Percentiles rank a stretch among this genome's conserved stretches.
phyloP scores from a whole-genome alignment of 1,284 basidiomycete genomes.

The Ceratobasidium sp. region DNA sequence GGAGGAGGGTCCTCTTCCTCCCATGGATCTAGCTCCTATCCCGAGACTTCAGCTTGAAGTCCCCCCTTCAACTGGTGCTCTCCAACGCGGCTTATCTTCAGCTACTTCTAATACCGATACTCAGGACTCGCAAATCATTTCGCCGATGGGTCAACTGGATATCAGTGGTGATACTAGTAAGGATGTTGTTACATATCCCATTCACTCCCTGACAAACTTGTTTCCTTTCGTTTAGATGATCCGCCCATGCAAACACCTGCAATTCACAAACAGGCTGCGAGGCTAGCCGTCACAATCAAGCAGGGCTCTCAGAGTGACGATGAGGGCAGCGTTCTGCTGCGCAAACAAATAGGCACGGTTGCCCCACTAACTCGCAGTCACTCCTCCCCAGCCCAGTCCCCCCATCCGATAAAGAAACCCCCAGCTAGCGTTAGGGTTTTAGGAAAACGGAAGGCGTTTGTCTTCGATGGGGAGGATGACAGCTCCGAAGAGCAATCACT shows the following conservation, averaged over 20 bases:
- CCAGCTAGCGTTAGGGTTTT: slow-evolving; percentile 10
- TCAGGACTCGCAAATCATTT: slow-evolving; percentile 10
- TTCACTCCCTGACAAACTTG: background rate
- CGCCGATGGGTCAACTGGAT: background rate
- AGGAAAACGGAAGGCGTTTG: slow-evolving; percentile 22
- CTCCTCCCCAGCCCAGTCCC: slow-evolving; percentile 40
- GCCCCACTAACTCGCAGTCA: slow-evolving; percentile 28
- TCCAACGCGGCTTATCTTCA: background rate
- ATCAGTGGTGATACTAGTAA: background rate
- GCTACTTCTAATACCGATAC: slow-evolving; percentile 29
- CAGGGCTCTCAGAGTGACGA: slow-evolving; percentile 28
- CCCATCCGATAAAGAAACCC: slow-evolving; percentile 6
- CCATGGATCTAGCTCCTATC: background rate
- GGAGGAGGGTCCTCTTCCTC: background rate
- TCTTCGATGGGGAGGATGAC: slow-evolving; percentile 19
- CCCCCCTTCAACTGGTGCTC: background rate
- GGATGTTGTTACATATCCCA: background rate
- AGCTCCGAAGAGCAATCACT: background rate
- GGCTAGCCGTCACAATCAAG: slow-evolving; percentile 11
- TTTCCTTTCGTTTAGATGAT: background rate
- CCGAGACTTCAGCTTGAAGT: slow-evolving; percentile 3
- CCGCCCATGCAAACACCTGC: background rate
- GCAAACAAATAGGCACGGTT: background rate
- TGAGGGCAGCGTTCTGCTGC: slow-evolving; percentile 1
- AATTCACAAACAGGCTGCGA: background rate